A percentile compares a stretch with the other conserved stretches of the same genome.
phyloP scores from a whole-genome alignment of 306 rosid genomes.

The Notholithocarpus densiflorus region DNA sequence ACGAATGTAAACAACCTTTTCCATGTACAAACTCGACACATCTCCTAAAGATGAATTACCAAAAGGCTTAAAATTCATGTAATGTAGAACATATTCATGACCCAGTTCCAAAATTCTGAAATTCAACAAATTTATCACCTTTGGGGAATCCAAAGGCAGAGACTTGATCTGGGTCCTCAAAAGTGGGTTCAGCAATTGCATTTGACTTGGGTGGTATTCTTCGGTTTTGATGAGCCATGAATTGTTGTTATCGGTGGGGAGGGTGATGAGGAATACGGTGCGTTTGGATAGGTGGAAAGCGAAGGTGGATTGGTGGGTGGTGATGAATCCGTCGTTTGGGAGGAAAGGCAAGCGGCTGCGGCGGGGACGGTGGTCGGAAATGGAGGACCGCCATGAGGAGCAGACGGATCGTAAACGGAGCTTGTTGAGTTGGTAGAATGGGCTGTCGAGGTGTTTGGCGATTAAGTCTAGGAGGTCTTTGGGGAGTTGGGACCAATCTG shows the following conservation, averaged over 20 bases:
- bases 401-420: slow-evolving; percentile 68
- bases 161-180: slow-evolving; percentile 31
- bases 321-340: slow-evolving; percentile 35
- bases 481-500: slow-evolving; percentile 61
- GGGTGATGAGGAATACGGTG: slow-evolving; percentile 27
- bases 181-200: slow-evolving; percentile 38
- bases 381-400: slow-evolving; percentile 54
- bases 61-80: slow-evolving; percentile 23
- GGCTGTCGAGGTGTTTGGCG: slow-evolving; percentile 36
- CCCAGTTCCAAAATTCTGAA: slow-evolving; percentile 44
- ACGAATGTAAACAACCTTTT: slow-evolving; percentile 57
- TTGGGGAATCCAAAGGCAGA: slow-evolving; percentile 29
- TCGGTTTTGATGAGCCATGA: slow-evolving; percentile 49
- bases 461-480: slow-evolving; percentile 46
- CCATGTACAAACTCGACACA: slow-evolving; percentile 49
- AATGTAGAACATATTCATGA: slow-evolving; percentile 45
- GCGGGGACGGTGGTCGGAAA: slow-evolving; percentile 23
- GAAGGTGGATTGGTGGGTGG: slow-evolving; percentile 26
- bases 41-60: slow-evolving; percentile 17
- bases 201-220: slow-evolving; percentile 21
- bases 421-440: slow-evolving; percentile 33
- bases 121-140: slow-evolving; percentile 28
- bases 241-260: slow-evolving; percentile 1
- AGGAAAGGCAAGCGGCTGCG: slow-evolving; percentile 40
- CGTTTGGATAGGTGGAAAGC: slow-evolving; percentile 55